Evolutionary conservation across 2,329 filamentous ascomycete species (phyloP).

Genomic region (Microdochium trichocladiopsis): DNA sequence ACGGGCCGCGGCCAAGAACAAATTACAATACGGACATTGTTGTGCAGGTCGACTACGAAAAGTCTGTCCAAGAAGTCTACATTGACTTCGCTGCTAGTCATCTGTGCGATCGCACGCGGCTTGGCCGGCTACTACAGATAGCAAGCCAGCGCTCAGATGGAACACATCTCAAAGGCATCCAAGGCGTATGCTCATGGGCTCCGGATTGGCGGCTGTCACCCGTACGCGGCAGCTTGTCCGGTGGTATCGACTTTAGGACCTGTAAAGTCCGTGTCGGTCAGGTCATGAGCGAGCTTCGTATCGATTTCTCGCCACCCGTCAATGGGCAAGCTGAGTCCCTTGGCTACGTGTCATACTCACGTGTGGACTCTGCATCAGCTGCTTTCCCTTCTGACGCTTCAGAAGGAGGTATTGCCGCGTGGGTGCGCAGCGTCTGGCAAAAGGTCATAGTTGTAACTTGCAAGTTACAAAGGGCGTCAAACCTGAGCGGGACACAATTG

Average conservation of each 20-base stretch:
- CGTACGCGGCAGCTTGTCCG: neutral
- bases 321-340: neutral
- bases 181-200: neutral
- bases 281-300: neutral
- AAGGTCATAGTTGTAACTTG: neutral
- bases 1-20: neutral
- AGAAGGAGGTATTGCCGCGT: neutral
- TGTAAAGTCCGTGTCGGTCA: neutral
- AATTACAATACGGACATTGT: neutral
- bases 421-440: neutral
- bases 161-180: neutral
- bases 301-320: neutral
- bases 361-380: neutral
- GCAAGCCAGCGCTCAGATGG: neutral
- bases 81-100: neutral
- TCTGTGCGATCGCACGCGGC: neutral
- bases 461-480: neutral
- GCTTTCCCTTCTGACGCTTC: neutral
- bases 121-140: neutral
- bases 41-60: neutral
- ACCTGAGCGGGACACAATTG: neutral
- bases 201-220: neutral
- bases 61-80: neutral
- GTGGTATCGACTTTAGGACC: neutral
- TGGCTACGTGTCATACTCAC: neutral